Base-by-base conservation (phyloP, 805 yeast species). In the Scheffersomyces spartinae region DNA sequence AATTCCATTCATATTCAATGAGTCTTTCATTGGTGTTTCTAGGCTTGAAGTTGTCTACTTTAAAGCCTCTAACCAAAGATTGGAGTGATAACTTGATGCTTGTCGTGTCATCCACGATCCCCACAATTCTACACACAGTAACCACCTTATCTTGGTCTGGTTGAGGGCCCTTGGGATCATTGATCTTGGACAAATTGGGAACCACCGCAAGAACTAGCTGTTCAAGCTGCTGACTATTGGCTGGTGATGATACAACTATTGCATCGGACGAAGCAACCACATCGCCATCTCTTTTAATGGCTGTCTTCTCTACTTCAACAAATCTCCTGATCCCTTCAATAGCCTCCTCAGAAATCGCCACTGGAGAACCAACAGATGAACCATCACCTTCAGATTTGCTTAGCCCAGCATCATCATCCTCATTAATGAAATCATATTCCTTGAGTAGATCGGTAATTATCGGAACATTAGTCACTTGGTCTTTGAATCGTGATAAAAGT, bases 61-160 rank as follows among this genome's bases (percentile, higher is more conserved):
- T 38, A 11, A 28, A 23, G 16, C 65, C 77, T 31, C 79, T 50
- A 0, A 61, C 38, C 3, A 70, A 30, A 2, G 75, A 75, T 35
- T 62, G 68, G 25, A 71, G 52, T 0, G 71, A 61, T 13, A 73
- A 28, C 12, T 60, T 52, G 23, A 71, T 48, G 25, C 50, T 50
- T 20, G 56, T 54, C n/a, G 53, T 46, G 25, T 57, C 67, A 27
- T 61, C 68, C 12, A 54, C 43, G 9, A 71, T 40, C 2, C 68
- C 73, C 4, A 62, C 59, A 3, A 73, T 53, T 27, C 67, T 48
- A 17, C 62, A 66, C 4, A 68, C 42, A 2, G 73, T 64, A 17
- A 52, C 56, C 1, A 52, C 52, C n/a, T 41, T 32, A 13, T 28
- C 26, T 9, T 21, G 18, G 1, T 27, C 29, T 11, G 15, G 26